Conservation (phyloP, 75 land plant species). For the Selaginella tamariscina region DNA sequence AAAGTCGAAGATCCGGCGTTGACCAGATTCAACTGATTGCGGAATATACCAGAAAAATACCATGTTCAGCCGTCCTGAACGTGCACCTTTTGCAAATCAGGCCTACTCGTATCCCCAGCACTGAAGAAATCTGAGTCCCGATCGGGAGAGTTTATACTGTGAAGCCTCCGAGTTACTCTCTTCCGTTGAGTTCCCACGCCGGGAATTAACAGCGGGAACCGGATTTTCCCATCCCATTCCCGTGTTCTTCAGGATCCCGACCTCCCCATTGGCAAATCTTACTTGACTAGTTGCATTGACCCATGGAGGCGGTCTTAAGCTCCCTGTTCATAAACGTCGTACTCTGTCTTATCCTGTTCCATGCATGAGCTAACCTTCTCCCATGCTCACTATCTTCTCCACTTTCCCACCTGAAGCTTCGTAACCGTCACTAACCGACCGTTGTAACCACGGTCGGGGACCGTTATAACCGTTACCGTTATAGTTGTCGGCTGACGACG, state of each 20-base stretch:
- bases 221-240: background rate
- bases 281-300: background rate
- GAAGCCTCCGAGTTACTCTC: background rate
- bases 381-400: slow-evolving; percentile 55
- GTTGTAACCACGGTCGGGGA: slow-evolving; percentile 24
- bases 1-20: too few species aligned
- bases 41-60: too few species aligned
- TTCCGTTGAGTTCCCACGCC: background rate
- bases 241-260: background rate
- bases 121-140: background rate
- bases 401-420: slow-evolving; percentile 90
- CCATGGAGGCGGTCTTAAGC: background rate
- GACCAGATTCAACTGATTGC: too few species aligned
- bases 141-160: background rate
- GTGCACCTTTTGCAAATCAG: too few species aligned
- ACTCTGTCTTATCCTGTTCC: background rate
- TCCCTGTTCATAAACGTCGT: background rate
- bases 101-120: background rate
- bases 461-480: background rate
- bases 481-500: background rate
- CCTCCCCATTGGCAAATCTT: background rate
- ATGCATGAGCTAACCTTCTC: background rate
- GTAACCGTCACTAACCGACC: slow-evolving; percentile 83
- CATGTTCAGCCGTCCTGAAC: too few species aligned
- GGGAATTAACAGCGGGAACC: background rate